Percentiles rank a stretch among this genome's conserved stretches.
Conservation (phyloP, 306 rosid genomes). For the Citrullus colocynthis region DNA sequence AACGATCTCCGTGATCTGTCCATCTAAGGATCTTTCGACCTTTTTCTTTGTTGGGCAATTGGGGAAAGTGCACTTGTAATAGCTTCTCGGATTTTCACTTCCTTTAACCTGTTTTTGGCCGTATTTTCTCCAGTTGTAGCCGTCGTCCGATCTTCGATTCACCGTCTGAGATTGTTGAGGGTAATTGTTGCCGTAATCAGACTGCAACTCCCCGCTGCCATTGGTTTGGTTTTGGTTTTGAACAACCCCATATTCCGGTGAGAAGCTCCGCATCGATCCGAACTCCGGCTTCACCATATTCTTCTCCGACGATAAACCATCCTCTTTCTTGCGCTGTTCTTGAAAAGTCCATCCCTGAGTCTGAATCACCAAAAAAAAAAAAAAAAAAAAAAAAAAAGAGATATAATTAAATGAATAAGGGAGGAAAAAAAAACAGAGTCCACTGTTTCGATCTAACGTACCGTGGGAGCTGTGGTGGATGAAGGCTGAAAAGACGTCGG, state of each 20-base stretch:
- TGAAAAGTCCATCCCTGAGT: conserved; percentile 41
- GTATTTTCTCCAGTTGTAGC: conserved; percentile 95
- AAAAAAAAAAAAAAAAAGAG: not conserved
- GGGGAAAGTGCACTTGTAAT: conserved; percentile 88
- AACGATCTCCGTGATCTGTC: conserved; percentile 86
- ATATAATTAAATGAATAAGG: not conserved
- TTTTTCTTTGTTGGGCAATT: conserved; percentile 90
- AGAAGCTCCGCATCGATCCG: conserved; percentile 31
- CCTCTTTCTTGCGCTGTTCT: conserved; percentile 35
- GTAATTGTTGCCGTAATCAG: conserved; percentile 25
- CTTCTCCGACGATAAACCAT: conserved; percentile 27
- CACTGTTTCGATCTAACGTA: conserved; percentile 8
- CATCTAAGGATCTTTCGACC: conserved; percentile 79
- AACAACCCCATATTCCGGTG: conserved; percentile 28
- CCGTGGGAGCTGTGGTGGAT: conserved; percentile 22
- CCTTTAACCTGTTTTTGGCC: conserved; percentile 98
- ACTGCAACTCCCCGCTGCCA: conserved; percentile 21
- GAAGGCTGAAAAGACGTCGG: conserved; percentile 41
- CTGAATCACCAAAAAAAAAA: not conserved
- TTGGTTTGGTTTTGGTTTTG: conserved; percentile 20
- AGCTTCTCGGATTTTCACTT: conserved; percentile 95
- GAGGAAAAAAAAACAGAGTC: not conserved
- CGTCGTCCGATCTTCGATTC: conserved; percentile 76
- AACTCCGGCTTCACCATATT: conserved; percentile 39
- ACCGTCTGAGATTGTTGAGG: conserved; percentile 35